phyloP scores from a whole-genome alignment of 2,329 filamentous ascomycete genomes.

The Pseudogymnoascus sp. region DNA sequence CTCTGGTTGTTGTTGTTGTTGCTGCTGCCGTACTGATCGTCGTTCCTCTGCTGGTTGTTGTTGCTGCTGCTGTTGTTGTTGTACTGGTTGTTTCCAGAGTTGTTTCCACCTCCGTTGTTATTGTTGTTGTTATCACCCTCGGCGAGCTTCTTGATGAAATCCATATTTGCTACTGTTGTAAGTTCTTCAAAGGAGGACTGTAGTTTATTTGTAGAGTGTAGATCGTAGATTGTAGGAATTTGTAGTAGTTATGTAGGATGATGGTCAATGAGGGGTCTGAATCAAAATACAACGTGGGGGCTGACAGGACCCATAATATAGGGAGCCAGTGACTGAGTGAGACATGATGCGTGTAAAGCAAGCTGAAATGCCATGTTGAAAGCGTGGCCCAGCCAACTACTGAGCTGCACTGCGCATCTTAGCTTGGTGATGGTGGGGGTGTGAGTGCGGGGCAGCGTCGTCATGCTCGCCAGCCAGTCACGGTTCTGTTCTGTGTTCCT shows the following conservation, averaged over 20 bases:
- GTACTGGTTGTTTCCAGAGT: constrained; percentile 12
- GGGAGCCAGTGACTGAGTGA: background rate
- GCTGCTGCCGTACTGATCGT: constrained; percentile 13
- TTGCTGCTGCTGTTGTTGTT: constrained; percentile 7
- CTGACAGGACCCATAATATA: background rate
- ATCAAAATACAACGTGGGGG: background rate
- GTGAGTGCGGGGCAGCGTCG: background rate
- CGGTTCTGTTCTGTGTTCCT: background rate
- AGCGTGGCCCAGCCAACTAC: background rate
- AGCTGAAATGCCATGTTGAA: background rate
- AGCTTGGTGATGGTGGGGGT: constrained; percentile 1
- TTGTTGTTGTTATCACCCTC: constrained; percentile 33
- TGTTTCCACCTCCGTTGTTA: constrained; percentile 21
- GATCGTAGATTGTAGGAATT: background rate
- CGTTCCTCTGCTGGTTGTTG: constrained; percentile 27
- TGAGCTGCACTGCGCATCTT: background rate
- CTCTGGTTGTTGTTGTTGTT: constrained; percentile 16
- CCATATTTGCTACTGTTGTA: constrained; percentile 33
- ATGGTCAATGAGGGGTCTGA: background rate
- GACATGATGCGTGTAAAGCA: constrained; percentile 1
- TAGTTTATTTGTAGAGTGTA: no score
- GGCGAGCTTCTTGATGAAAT: constrained; percentile 45
- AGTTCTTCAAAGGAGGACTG: background rate
- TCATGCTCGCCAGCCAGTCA: background rate
- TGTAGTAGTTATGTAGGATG: background rate